phyloP scores from a whole-genome alignment of 495 filamentous ascomycete genomes.

The Annulohypoxylon moriforme region DNA sequence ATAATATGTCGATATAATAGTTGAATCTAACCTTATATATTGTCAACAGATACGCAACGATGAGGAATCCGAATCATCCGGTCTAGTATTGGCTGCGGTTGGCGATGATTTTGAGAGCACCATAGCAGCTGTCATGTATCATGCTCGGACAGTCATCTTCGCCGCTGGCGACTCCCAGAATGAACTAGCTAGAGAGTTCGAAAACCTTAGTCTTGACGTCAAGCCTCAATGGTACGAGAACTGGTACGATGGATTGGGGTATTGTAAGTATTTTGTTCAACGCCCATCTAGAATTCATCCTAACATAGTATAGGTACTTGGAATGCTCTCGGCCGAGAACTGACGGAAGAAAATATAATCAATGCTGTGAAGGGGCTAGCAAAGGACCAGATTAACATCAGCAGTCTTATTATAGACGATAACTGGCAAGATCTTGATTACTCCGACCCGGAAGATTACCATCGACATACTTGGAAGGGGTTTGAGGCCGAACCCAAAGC shows the following conservation, averaged over 20 bases:
- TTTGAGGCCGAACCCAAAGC: conserved; percentile 87
- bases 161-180: conserved; percentile 32
- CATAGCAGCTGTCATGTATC: conserved; percentile 84
- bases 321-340: conserved; percentile 86
- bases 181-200: conserved; percentile 52
- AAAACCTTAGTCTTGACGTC: conserved; percentile 59
- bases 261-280: conserved; percentile 58
- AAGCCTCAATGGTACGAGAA: conserved; percentile 81
- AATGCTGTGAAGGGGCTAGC: conserved; percentile 77
- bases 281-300: not conserved
- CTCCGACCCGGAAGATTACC: conserved; percentile 46
- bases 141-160: conserved; percentile 76
- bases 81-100: conserved; percentile 75
- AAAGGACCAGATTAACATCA: conserved; percentile 77
- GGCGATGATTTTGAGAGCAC: conserved; percentile 81
- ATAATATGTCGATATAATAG: not conserved
- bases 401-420: conserved; percentile 91
- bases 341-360: conserved; percentile 83
- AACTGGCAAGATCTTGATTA: conserved; percentile 89
- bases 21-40: conserved; percentile 34
- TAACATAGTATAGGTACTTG: conserved; percentile 72
- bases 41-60: conserved; percentile 69
- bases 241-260: conserved; percentile 87
- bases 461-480: conserved; percentile 67
- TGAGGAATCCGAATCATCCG: conserved; percentile 60